phyloP scores from a whole-genome alignment of 208 protist species.

The Phytomonas francai region DNA sequence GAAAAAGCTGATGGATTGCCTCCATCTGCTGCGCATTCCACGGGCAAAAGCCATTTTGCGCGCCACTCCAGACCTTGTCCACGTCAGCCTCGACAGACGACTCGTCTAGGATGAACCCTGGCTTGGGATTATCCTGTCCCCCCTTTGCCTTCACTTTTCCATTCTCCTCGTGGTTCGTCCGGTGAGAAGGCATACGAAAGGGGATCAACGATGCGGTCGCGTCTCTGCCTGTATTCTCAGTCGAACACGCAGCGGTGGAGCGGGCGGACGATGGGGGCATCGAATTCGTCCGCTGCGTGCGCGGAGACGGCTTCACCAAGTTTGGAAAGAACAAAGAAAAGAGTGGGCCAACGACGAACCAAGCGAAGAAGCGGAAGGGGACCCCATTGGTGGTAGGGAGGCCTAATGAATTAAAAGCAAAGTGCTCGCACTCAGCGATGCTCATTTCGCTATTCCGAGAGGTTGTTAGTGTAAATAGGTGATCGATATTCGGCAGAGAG shows the following conservation, averaged over 20 bases:
- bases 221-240: too few relatives aligned
- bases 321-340: conserved; percentile 35
- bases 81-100: background rate
- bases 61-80: too few relatives aligned
- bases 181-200: too few relatives aligned
- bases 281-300: background rate
- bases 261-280: background rate
- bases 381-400: conserved; percentile 23
- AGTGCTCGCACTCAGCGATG: background rate
- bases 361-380: conserved; percentile 39
- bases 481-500: background rate
- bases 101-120: too few relatives aligned
- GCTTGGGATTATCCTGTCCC: background rate
- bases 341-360: conserved; percentile 41
- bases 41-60: conserved; percentile 1
- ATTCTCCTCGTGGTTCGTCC: too few relatives aligned
- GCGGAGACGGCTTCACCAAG: background rate
- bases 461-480: background rate
- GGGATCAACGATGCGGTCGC: too few relatives aligned
- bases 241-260: too few relatives aligned
- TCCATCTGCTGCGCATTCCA: conserved; percentile 23
- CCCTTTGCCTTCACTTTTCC: too few relatives aligned
- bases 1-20: conserved; percentile 46
- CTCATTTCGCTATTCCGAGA: background rate
- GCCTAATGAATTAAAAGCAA: background rate